A percentile compares a stretch with the other conserved stretches of the same genome.
phyloP scores from a whole-genome alignment of 2,329 filamentous ascomycete species.

The Colletotrichum ledebouriae region DNA sequence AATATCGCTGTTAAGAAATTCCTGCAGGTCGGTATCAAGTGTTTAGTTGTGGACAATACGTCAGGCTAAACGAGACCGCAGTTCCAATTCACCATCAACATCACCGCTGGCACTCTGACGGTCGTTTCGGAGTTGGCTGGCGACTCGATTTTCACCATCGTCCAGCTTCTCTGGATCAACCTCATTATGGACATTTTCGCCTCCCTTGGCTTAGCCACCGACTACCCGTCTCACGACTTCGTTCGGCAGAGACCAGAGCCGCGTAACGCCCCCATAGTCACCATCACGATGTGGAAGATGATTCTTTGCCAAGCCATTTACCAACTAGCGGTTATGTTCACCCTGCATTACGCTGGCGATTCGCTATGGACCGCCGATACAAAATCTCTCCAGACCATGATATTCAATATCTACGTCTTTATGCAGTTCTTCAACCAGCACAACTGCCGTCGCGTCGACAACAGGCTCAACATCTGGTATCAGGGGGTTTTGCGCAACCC shows the following conservation, averaged over 20 bases:
- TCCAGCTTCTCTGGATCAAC: conserved; percentile 73
- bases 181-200: conserved; percentile 73
- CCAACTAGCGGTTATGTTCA: conserved; percentile 74
- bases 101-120: conserved; percentile 70
- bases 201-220: conserved; percentile 62
- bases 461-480: too few relatives aligned
- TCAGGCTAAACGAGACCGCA: conserved; percentile 43
- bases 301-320: conserved; percentile 81
- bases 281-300: conserved; percentile 86
- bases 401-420: conserved; percentile 75
- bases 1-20: conserved; percentile 76
- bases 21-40: conserved; percentile 59
- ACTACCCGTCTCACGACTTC: conserved; percentile 53
- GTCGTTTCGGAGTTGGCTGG: conserved; percentile 68
- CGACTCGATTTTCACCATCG: conserved; percentile 66
- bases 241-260: conserved; percentile 51
- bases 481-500: too few relatives aligned
- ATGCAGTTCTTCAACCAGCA: too few relatives aligned
- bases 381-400: conserved; percentile 71
- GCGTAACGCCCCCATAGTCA: conserved; percentile 61
- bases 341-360: conserved; percentile 71
- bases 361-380: conserved; percentile 57
- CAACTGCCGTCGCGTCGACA: too few relatives aligned
- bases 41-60: background rate
- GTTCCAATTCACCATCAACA: conserved; percentile 73